phyloP scores from a whole-genome alignment of 1,284 basidiomycete genomes.

The Trichosporon faecale region DNA sequence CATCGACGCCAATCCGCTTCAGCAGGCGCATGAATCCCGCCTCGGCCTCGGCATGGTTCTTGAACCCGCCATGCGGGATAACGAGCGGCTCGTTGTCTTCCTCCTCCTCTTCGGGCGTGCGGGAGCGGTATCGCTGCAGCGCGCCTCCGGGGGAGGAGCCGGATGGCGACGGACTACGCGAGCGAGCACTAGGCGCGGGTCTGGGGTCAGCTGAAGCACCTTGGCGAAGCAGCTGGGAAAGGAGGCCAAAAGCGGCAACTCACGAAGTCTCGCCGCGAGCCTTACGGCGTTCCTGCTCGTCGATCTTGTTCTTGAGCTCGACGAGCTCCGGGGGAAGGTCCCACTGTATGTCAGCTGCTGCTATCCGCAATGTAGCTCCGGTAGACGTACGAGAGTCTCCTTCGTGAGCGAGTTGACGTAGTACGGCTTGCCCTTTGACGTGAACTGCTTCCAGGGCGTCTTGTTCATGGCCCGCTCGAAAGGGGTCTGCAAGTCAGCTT shows the following conservation, averaged over 20 bases:
- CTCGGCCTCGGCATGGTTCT: slow-evolving; percentile 82
- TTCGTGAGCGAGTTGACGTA: slow-evolving; percentile 69
- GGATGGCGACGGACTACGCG: slow-evolving; percentile 15
- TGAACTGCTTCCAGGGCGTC: slow-evolving; percentile 91
- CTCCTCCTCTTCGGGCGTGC: slow-evolving; percentile 21
- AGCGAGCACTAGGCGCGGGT: slow-evolving; percentile 10
- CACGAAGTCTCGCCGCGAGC: slow-evolving; percentile 32
- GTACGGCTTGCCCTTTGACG: slow-evolving; percentile 81
- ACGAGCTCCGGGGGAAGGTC: slow-evolving; percentile 86
- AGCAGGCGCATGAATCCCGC: slow-evolving; percentile 88
- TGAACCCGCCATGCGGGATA: slow-evolving; percentile 82
- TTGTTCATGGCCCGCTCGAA: slow-evolving; percentile 83
- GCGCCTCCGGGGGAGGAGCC: slow-evolving; percentile 13
- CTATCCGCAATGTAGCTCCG: background rate
- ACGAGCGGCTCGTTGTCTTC: slow-evolving; percentile 48
- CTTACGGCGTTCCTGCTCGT: slow-evolving; percentile 60
- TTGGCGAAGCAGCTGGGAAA: background rate
- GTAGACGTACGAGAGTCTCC: slow-evolving; percentile 41
- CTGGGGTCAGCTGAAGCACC: slow-evolving; percentile 16
- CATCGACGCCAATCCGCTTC: slow-evolving; percentile 77
- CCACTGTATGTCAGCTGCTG: slow-evolving; percentile 59
- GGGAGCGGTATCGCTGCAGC: slow-evolving; percentile 11
- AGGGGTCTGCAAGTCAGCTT: slow-evolving; percentile 65
- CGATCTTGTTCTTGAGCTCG: slow-evolving; percentile 73
- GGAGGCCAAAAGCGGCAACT: slow-evolving; percentile 4